These are phyloP conservation scores for Aspergillus puulaauensis DNA, from an alignment of 2,329 filamentous ascomycete genomes.

Conservation along the genomic window DNA sequence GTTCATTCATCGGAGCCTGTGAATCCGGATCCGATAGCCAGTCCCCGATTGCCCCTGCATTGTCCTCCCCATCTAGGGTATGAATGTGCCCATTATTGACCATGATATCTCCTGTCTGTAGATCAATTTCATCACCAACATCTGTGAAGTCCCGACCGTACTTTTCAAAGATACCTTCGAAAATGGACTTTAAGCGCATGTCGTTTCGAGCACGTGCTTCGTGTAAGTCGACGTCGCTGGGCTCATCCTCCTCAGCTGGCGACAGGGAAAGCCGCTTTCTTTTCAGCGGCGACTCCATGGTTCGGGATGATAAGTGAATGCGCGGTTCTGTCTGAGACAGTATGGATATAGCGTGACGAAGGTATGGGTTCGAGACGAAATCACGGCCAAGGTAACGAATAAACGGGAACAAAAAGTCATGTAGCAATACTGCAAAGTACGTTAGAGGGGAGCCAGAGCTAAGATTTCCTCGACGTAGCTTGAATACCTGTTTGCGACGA, in stretches of 20 bases:
- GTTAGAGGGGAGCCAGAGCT: not conserved
- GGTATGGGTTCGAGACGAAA: not conserved
- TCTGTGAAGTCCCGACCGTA: conserved; percentile 80
- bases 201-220: conserved; percentile 66
- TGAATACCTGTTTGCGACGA: not conserved
- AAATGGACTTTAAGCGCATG: conserved; percentile 73
- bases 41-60: conserved; percentile 39
- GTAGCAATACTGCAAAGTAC: not conserved
- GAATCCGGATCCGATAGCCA: conserved; percentile 14
- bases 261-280: conserved; percentile 53
- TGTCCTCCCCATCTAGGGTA: conserved; percentile 57
- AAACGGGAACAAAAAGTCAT: not conserved
- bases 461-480: not conserved
- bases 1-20: conserved; percentile 1
- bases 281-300: conserved; percentile 50
- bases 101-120: conserved; percentile 76
- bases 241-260: conserved; percentile 21
- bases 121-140: conserved; percentile 85
- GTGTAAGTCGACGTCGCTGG: conserved; percentile 54
- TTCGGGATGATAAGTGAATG: not conserved
- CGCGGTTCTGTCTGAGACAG: not conserved
- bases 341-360: not conserved
- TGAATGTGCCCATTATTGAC: conserved; percentile 85
- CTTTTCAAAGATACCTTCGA: conserved; percentile 86
- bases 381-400: not conserved